Percentiles rank a stretch among this genome's conserved stretches.
These are phyloP conservation scores for Cryptococcus sp. DNA, from an alignment of 1,284 basidiomycete genomes.

Conservation along the genomic window DNA sequence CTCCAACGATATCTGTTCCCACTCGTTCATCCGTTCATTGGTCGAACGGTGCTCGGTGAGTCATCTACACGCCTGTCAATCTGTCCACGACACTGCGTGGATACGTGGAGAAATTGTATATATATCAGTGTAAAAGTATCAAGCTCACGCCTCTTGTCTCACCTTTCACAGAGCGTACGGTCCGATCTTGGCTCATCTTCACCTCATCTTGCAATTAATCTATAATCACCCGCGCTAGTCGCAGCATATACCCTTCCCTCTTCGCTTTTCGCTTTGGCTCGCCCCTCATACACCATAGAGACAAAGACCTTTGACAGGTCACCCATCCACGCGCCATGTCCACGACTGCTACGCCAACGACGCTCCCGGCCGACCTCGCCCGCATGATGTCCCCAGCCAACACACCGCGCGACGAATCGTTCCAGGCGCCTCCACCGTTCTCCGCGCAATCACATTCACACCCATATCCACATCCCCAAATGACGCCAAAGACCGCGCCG, in stretches of 20 bases:
- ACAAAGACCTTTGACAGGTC: not conserved
- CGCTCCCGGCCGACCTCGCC: not conserved
- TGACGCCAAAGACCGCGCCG: slow-evolving; percentile 9
- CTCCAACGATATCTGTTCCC: not conserved
- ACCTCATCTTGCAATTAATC: not conserved
- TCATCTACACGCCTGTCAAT: not conserved
- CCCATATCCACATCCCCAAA: slow-evolving; percentile 10
- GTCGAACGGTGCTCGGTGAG: not conserved
- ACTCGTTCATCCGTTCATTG: not conserved
- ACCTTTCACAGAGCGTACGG: not conserved
- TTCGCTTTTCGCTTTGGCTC: not conserved
- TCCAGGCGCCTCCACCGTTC: slow-evolving; percentile 3
- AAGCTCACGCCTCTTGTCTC: not conserved
- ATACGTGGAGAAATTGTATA: too few relatives aligned
- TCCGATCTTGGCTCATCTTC: not conserved
- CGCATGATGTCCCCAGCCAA: not conserved
- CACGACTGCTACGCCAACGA: not conserved
- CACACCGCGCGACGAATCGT: not conserved
- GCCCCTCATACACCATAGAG: not conserved
- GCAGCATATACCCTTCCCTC: not conserved
- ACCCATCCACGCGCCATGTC: not conserved
- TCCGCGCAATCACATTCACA: too few relatives aligned
- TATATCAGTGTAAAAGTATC: too few relatives aligned
- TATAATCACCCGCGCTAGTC: not conserved
- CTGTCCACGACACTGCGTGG: not conserved